Conservation (phyloP, 176 grass and related monocot species). For the Phoenix roebelenii region DNA sequence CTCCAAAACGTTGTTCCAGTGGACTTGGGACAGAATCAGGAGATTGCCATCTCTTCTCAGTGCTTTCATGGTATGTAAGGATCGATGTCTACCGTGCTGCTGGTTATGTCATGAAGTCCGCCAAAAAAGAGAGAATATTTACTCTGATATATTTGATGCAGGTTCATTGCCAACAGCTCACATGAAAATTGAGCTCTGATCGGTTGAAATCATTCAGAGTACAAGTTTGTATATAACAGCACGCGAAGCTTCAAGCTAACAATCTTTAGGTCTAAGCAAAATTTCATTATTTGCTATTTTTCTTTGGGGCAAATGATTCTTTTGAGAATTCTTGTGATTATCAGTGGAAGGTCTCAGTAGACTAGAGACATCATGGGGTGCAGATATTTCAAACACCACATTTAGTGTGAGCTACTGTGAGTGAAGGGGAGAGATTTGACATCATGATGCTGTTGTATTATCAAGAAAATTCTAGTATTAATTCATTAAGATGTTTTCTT, state of each 20-base stretch:
- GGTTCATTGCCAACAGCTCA: constrained; percentile 26
- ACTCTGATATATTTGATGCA: constrained; percentile 5
- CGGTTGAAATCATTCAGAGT: not conserved
- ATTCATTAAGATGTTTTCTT: not conserved
- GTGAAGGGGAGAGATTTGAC: not conserved
- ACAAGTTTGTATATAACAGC: constrained; percentile 1
- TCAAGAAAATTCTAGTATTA: not conserved
- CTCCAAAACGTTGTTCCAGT: constrained; percentile 83
- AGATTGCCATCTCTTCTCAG: constrained; percentile 59
- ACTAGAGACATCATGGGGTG: not conserved
- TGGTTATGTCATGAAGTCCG: no score
- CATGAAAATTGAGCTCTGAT: constrained; percentile 44
- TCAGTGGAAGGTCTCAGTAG: not conserved
- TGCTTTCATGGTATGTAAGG: constrained; percentile 45
- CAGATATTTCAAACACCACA: constrained; percentile 6
- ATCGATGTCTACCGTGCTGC: not conserved
- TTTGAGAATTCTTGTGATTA: not conserved
- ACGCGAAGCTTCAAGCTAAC: not conserved
- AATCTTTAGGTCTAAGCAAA: not conserved
- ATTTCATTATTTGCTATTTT: not conserved
- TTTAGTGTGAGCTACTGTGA: not conserved
- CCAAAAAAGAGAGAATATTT: not conserved
- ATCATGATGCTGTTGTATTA: not conserved
- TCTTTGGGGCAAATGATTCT: constrained; percentile 6
- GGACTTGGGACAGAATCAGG: constrained; percentile 68